These are phyloP conservation scores for Paraphaeosphaeria minitans DNA, from an alignment of 2,329 filamentous ascomycete genomes.

Conservation along the genomic window DNA sequence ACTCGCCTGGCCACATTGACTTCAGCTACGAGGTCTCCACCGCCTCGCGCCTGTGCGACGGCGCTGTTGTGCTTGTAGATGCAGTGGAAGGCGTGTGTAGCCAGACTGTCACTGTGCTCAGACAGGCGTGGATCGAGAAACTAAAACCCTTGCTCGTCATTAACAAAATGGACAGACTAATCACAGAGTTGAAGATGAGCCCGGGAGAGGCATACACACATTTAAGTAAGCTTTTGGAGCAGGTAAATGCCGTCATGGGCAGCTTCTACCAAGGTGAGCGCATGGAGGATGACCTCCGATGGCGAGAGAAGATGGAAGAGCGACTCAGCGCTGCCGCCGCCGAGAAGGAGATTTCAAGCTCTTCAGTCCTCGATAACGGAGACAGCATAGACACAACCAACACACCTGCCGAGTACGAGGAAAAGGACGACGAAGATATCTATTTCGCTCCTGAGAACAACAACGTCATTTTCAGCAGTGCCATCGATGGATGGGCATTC, in stretches of 20 bases:
- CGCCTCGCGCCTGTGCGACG: constrained; percentile 90
- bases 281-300: constrained; percentile 97
- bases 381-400: constrained; percentile 56
- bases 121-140: constrained; percentile 95
- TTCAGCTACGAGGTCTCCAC: constrained; percentile 98
- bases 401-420: constrained; percentile 71
- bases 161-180: constrained; percentile 96
- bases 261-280: constrained; percentile 97
- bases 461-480: constrained; percentile 98
- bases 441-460: constrained; percentile 99
- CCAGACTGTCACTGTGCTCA: constrained; percentile 94
- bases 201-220: constrained; percentile 88
- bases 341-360: constrained; percentile 63
- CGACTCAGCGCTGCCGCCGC: constrained; percentile 74
- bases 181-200: constrained; percentile 94
- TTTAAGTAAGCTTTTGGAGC: constrained; percentile 85
- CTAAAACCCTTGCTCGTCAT: constrained; percentile 93
- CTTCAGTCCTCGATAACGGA: constrained; percentile 57
- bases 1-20: constrained; percentile 97
- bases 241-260: constrained; percentile 95
- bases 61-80: constrained; percentile 91
- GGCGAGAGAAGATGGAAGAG: constrained; percentile 92
- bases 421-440: constrained; percentile 92
- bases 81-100: constrained; percentile 98
- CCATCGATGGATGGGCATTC: constrained; percentile 98